Evolutionary conservation across 2,329 filamentous ascomycete species (phyloP).

Genomic region (Neurospora sp.): DNA sequence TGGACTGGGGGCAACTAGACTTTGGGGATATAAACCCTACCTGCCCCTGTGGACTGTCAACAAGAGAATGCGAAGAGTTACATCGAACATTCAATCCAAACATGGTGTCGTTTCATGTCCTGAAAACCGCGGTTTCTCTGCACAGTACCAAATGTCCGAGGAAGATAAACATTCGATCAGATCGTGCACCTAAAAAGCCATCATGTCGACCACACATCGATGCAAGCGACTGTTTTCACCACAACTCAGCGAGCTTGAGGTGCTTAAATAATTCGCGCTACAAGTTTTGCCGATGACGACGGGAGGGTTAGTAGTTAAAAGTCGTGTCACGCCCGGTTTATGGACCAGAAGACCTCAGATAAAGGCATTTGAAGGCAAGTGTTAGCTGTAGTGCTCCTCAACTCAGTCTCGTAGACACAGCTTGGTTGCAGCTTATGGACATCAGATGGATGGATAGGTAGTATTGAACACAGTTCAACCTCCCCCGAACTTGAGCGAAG

Average conservation of each 20-base stretch:
- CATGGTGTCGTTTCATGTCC: neutral
- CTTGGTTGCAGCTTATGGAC: too few species aligned
- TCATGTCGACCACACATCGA: neutral
- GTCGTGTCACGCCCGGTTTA: too few species aligned
- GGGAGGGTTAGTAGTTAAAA: too few species aligned
- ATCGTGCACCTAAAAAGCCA: neutral
- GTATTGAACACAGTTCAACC: too few species aligned
- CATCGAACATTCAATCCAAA: neutral
- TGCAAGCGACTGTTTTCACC: neutral
- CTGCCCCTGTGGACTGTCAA: neutral
- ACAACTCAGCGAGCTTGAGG: neutral
- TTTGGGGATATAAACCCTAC: neutral
- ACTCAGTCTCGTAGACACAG: too few species aligned
- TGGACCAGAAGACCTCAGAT: too few species aligned
- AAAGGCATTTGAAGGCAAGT: too few species aligned
- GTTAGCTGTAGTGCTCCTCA: too few species aligned
- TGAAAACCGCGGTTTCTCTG: neutral
- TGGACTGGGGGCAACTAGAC: neutral
- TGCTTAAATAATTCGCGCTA: neutral
- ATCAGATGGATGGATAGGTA: too few species aligned
- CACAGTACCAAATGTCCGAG: neutral
- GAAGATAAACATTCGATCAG: neutral
- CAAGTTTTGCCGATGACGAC: neutral
- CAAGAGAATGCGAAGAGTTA: neutral
- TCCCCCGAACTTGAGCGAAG: too few species aligned